A percentile compares a stretch with the other conserved stretches of the same genome.
These are phyloP conservation scores for Elongisporangium senticosum DNA, from an alignment of 352 stramenopile genomes.

Conservation along the genomic window DNA sequence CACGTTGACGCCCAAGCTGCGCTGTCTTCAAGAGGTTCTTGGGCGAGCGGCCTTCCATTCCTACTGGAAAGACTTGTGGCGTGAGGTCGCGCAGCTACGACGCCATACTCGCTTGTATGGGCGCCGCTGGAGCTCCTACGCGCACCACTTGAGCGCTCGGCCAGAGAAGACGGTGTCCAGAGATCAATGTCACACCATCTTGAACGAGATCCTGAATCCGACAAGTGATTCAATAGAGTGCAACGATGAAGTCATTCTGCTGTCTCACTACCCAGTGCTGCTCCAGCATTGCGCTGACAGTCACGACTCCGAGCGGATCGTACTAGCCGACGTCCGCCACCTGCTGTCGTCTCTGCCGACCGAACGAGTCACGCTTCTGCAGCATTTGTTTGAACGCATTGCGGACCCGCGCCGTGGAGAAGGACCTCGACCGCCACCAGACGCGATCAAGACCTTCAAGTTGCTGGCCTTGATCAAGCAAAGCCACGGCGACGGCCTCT, in stretches of 20 bases:
- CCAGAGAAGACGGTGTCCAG: constrained; percentile 7
- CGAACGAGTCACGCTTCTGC: constrained; percentile 30
- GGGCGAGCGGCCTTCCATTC: constrained; percentile 26
- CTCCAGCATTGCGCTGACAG: constrained; percentile 46
- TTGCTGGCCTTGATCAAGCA: constrained; percentile 42
- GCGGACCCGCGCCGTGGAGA: constrained; percentile 34
- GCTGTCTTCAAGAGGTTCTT: constrained; percentile 50
- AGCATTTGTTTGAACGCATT: constrained; percentile 57
- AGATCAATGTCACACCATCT: constrained; percentile 11
- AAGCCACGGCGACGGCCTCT: constrained; percentile 24
- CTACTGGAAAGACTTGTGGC: constrained; percentile 40
- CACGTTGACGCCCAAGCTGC: constrained; percentile 30
- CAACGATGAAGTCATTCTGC: constrained; percentile 12
- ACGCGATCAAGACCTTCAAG: constrained; percentile 38
- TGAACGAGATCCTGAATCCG: constrained; percentile 10
- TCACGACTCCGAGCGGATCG: constrained; percentile 3
- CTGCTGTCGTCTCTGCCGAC: constrained; percentile 32
- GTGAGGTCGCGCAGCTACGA: constrained; percentile 28
- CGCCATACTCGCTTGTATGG: constrained; percentile 29
- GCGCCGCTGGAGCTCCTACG: constrained; percentile 9
- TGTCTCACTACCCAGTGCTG: constrained; percentile 37
- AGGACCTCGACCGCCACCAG: constrained; percentile 35
- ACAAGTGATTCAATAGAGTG: background rate
- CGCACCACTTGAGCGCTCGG: constrained; percentile 13
- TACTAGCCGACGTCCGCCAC: constrained; percentile 26